Evolutionary conservation across 805 yeast species (phyloP), one percentile per base, ranked within the genome.

Genomic region (Ogataea henricii): DNA sequence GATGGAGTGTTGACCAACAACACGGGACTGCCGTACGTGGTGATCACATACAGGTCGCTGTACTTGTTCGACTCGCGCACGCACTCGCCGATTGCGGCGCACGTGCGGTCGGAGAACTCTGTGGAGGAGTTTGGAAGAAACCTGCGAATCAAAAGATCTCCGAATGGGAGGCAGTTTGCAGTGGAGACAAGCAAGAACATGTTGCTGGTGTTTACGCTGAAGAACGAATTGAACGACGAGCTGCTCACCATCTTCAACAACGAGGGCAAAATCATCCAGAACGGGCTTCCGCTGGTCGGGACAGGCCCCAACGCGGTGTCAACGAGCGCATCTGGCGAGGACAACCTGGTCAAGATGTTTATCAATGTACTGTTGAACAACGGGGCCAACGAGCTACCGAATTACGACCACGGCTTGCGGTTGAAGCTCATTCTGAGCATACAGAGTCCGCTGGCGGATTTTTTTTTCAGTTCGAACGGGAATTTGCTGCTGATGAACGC

Each of bases 91-190:
- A 63, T 81, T 4, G 73, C 77, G 8, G 70, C 71, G 2, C 81
- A 79, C 54, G 63, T 68, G 6, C 62, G 87, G 46, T 64, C 76
- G 0, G 56, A 57, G 18, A 66, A 68, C 17, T 76, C 83, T 3
- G 48, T 81, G 13, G 64, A 68, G 21, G 64, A 64, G 17, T 76
- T 74, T 63, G 87, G 87, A 1, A 47, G 55, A 7, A 81, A 82
- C 59, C 39, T 56, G 21, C 57, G 64, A 20, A 58, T 79, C 7
- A 58, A 59, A 34, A 61, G 74, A 29, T 66, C 77, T 1, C 65
- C 65, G 16, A 56, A 55, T 43, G 68, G 76, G 12, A 64, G 67
- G 36, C 62, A 63, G 30, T 58, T 77, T 47, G 73, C 77, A 38
- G 60, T 77, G 6, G 68, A 68, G 48, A 75, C 82, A 1, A 57